These are phyloP conservation scores for Daldinia decipiens DNA, from an alignment of 495 filamentous ascomycete species.

Conservation along the genomic window DNA sequence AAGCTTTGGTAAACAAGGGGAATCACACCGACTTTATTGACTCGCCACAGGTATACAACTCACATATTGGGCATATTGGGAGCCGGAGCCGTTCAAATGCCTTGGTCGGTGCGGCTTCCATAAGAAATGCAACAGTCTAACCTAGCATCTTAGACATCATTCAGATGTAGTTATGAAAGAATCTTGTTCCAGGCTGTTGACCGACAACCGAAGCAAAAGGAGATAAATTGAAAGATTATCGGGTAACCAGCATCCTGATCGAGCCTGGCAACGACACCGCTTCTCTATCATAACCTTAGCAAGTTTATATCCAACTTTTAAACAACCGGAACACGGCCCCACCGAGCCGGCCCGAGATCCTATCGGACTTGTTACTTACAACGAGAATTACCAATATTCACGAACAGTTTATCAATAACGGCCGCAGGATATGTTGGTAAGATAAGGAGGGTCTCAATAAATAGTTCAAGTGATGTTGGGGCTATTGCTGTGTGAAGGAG, in stretches of 20 bases:
- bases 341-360: constrained; percentile 41
- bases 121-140: constrained; percentile 18
- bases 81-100: constrained; percentile 23
- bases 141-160: constrained; percentile 19
- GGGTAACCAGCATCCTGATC: constrained; percentile 4
- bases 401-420: background rate
- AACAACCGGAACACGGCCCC: constrained; percentile 28
- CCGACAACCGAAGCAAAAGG: constrained; percentile 40
- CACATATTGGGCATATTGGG: constrained; percentile 5
- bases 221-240: constrained; percentile 18
- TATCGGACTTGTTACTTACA: background rate
- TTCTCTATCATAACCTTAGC: constrained; percentile 1
- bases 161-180: background rate
- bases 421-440: background rate
- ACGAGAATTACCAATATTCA: background rate
- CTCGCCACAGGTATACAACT: constrained; percentile 15
- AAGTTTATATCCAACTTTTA: constrained; percentile 19
- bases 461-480: background rate
- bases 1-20: constrained; percentile 6
- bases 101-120: constrained; percentile 4
- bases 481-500: background rate
- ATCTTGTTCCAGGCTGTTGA: constrained; percentile 3
- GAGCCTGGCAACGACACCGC: constrained; percentile 34
- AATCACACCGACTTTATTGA: constrained; percentile 35
- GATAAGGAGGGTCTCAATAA: background rate